These are phyloP conservation scores for Pythium guiyangense DNA, from an alignment of 352 stramenopile genomes.

Conservation along the genomic window DNA sequence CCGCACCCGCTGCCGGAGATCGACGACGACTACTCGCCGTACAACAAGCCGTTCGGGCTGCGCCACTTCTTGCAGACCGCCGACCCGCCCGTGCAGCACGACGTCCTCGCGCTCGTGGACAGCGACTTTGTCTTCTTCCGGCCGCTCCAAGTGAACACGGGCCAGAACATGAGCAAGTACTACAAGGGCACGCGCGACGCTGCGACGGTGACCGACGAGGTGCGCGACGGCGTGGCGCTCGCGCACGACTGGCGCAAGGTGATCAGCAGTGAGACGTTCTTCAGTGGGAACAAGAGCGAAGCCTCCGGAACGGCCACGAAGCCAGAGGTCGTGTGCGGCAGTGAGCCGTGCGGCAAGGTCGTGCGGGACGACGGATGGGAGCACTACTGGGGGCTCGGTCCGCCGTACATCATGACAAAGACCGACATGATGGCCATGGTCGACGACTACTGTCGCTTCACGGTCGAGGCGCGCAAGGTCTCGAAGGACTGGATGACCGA, in stretches of 20 bases:
- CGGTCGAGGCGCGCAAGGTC: conserved; percentile 14
- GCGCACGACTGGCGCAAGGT: conserved; percentile 14
- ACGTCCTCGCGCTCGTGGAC: too few relatives aligned
- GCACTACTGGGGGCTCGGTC: conserved; percentile 20
- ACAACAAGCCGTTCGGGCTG: too few relatives aligned
- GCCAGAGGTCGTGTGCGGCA: conserved; percentile 1
- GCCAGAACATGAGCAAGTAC: too few relatives aligned
- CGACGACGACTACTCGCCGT: too few relatives aligned
- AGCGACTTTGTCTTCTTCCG: too few relatives aligned
- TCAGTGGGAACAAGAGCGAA: conserved; percentile 5
- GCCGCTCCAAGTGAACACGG: conserved; percentile 25
- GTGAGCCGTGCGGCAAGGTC: conserved; percentile 1
- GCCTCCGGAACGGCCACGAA: too few relatives aligned
- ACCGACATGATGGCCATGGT: too few relatives aligned
- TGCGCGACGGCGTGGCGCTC: conserved; percentile 16
- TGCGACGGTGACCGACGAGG: conserved; percentile 13
- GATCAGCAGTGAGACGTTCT: conserved; percentile 19
- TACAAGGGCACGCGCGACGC: too few relatives aligned
- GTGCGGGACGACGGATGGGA: conserved; percentile 13
- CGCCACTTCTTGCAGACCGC: too few relatives aligned
- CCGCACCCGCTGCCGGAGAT: too few relatives aligned
- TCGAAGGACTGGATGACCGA: conserved; percentile 44
- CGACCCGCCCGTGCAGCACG: too few relatives aligned
- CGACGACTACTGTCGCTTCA: too few relatives aligned
- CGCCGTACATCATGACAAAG: conserved; percentile 20